Conservation (phyloP, 129 eudicot species). For the Apium graveolens region DNA sequence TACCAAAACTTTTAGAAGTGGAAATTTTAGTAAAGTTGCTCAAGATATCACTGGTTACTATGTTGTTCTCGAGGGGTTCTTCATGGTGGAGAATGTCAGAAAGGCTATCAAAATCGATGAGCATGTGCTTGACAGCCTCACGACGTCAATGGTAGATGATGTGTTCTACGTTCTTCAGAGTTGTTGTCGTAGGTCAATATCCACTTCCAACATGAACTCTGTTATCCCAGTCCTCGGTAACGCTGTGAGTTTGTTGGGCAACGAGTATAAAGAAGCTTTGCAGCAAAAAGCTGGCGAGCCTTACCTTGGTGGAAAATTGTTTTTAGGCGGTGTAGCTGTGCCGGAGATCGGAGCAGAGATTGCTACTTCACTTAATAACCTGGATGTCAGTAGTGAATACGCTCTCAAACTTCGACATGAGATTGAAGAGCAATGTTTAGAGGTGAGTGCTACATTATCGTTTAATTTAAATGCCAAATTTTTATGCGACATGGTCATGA, state of each 20-base stretch:
- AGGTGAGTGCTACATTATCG: constrained; percentile 36
- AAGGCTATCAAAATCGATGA: constrained; percentile 89
- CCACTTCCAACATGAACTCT: constrained; percentile 72
- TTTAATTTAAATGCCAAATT: background rate
- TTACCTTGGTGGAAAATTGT: constrained; percentile 72
- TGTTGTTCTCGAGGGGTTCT: constrained; percentile 78
- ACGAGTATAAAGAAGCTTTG: constrained; percentile 80
- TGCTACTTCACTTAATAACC: constrained; percentile 79
- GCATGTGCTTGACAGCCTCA: constrained; percentile 66
- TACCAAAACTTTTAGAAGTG: constrained; percentile 77
- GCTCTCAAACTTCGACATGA: constrained; percentile 77
- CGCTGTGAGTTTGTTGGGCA: constrained; percentile 71
- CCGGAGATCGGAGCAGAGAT: constrained; percentile 72
- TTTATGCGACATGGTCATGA: background rate
- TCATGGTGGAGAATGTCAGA: constrained; percentile 96
- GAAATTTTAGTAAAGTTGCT: constrained; percentile 71
- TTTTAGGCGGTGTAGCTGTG: constrained; percentile 81
- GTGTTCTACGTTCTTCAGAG: constrained; percentile 86
- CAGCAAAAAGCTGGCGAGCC: constrained; percentile 88
- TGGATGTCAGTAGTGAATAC: constrained; percentile 90
- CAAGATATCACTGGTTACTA: constrained; percentile 84
- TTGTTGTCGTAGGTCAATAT: constrained; percentile 78
- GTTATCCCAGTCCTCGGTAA: constrained; percentile 67
- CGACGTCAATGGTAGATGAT: constrained; percentile 94
- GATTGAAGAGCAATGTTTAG: constrained; percentile 87